Evolutionary conservation across 2,329 filamentous ascomycete genomes (phyloP).

Genomic region (Phialocephala subalpina): DNA sequence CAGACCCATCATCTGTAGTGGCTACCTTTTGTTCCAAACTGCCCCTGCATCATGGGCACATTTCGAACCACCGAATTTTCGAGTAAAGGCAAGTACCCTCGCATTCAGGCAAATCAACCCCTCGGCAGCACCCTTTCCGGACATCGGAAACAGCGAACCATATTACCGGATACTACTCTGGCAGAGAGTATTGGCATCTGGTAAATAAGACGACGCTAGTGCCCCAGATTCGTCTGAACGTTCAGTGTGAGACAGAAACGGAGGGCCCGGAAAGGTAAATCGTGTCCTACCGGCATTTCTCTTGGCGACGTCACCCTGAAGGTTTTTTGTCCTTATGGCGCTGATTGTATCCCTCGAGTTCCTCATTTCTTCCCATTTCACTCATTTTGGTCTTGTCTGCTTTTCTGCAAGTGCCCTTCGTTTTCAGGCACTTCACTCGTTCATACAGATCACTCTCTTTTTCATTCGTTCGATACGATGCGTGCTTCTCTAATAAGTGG

Average conservation of each 20-base stretch:
- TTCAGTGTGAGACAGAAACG: conserved; percentile 16
- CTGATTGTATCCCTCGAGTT: background rate
- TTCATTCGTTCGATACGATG: background rate
- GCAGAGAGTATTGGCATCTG: background rate
- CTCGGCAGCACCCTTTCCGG: background rate
- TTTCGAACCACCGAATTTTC: background rate
- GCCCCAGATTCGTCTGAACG: conserved; percentile 22
- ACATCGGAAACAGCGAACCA: background rate
- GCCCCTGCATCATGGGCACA: background rate
- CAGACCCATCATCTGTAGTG: background rate
- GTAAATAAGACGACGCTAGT: conserved; percentile 9
- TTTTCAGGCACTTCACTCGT: background rate
- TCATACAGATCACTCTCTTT: background rate
- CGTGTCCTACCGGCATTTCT: background rate
- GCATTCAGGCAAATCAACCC: background rate
- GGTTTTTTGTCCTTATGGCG: background rate
- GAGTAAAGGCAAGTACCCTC: background rate
- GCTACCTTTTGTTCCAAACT: background rate
- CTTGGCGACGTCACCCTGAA: background rate
- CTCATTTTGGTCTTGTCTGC: background rate
- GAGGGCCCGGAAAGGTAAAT: conserved; percentile 4
- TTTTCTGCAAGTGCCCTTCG: conserved; percentile 4
- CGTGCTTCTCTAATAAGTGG: background rate
- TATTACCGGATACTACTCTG: background rate
- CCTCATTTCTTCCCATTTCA: background rate